A percentile compares a stretch with the other conserved stretches of the same genome.
Evolutionary conservation across 306 rosid species (phyloP).

Genomic region (Luffa acutangula): DNA sequence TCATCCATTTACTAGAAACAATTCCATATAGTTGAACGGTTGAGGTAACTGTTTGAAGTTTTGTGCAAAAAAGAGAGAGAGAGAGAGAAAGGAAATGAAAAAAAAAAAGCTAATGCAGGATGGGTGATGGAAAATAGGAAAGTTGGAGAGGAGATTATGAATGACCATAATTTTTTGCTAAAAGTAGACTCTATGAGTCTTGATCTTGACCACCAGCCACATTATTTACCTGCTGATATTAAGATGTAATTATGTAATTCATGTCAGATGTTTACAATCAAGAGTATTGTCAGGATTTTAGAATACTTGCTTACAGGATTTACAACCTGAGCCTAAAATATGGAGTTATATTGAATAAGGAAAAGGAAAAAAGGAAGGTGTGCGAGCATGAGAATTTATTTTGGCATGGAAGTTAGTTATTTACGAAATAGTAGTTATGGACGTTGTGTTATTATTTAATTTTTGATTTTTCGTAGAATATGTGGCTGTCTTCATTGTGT

Average conservation of each 20-base stretch:
- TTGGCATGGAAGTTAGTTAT: not conserved
- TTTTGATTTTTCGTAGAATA: not conserved
- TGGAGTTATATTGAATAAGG: not conserved
- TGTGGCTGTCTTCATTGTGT: not conserved
- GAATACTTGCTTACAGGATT: not conserved
- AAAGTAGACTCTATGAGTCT: not conserved
- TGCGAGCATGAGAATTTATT: not conserved
- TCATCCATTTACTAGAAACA: not conserved
- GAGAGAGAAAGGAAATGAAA: not conserved
- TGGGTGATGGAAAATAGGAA: not conserved
- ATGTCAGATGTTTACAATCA: not conserved
- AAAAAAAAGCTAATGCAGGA: not conserved
- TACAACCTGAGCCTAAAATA: not conserved
- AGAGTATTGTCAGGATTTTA: not conserved
- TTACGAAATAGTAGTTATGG: not conserved
- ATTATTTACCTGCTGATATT: not conserved
- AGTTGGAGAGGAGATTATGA: not conserved
- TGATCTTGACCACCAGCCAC: not conserved
- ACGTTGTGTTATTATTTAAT: not conserved
- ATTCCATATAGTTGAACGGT: not conserved
- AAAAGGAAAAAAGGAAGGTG: not conserved
- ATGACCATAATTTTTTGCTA: not conserved
- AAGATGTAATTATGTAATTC: not conserved
- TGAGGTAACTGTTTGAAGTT: not conserved
- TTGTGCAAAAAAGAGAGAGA: too few relatives aligned